Evolutionary conservation across 2,329 filamentous ascomycete genomes (phyloP).

Genomic region (Allantophomopsis cytisporea): DNA sequence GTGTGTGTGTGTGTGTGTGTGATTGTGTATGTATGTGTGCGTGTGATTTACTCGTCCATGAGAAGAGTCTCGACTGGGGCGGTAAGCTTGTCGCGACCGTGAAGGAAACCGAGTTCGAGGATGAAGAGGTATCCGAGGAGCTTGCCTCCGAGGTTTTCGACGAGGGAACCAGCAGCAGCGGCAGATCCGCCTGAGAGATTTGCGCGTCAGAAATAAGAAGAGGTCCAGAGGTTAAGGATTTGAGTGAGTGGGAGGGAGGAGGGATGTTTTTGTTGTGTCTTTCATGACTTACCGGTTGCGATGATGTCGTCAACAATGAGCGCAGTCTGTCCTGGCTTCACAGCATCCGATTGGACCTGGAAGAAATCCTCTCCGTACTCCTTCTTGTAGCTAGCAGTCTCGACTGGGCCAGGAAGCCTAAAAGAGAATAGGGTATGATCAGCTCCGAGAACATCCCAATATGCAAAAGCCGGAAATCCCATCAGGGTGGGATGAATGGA

Average conservation of each 20-base stretch:
- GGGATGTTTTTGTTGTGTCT: neutral
- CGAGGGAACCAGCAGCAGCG: constrained; percentile 72
- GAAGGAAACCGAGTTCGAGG: constrained; percentile 86
- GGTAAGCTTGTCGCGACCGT: constrained; percentile 80
- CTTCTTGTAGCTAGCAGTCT: constrained; percentile 80
- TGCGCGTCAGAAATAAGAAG: constrained; percentile 2
- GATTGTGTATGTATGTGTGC: too few relatives aligned
- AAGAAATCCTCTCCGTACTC: constrained; percentile 94
- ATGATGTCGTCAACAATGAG: constrained; percentile 97
- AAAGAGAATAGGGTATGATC: too few relatives aligned
- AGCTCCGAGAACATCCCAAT: too few relatives aligned
- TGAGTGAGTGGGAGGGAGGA: neutral
- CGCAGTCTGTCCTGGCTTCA: constrained; percentile 78
- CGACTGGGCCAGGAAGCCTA: constrained; percentile 66
- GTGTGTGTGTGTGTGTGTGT: too few relatives aligned
- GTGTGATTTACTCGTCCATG: constrained; percentile 28
- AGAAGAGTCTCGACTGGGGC: constrained; percentile 77
- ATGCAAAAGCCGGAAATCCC: too few relatives aligned
- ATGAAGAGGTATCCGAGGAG: constrained; percentile 88
- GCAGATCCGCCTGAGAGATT: constrained; percentile 75
- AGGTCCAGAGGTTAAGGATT: neutral
- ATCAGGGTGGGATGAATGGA: too few relatives aligned
- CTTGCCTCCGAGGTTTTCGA: constrained; percentile 74
- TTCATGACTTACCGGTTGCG: constrained; percentile 66
- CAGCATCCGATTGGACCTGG: constrained; percentile 82